Evolutionary conservation across 768 basidiomycete species (phyloP), one percentile per base, ranked within the genome.

Genomic region (Psilocybe subaeruginosa): DNA sequence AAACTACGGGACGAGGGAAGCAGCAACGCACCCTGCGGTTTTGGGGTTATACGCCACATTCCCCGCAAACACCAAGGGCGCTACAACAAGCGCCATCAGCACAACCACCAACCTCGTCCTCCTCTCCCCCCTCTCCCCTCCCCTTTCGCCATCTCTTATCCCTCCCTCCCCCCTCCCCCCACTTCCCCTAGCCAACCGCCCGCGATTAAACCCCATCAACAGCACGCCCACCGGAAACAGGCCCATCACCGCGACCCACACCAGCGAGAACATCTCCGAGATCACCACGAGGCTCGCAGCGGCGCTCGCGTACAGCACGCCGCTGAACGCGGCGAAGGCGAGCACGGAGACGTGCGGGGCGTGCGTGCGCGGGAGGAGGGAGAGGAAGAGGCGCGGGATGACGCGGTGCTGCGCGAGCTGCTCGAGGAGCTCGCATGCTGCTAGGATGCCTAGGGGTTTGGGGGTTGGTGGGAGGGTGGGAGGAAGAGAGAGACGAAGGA

Each of bases 181-280:
- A 0, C 11, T n/a, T 1, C 41, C 41, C n/a, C 41, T 76, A 2
- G 76, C 79, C 3, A 91, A 71, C 33, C 86, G 82, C 16, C 85
- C 84, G 16, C 89, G 82, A 60, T 88, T 88, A 73, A 88, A 89
- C 60, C 84, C 85, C 29, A 91, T 74, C 4, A 90, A 62, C 4
- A 90, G 68, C 3, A 86, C 74, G 2, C 87, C 83, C 14, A 87
- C 45, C 0, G 89, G 87, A 66, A 89, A 91, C 19, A 90, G 70
- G 0, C 77, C 68, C 86, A 90, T 89, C 33, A 88, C 82, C 2
- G 81, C 76, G 19, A 90, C 76, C 87, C 88, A 91, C 12, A 82
- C 83, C 4, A 90, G 78, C 3, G 87, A 84, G 75, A 90, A 90
- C 87, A 89, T 87, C 60, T 85, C 81, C 0, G 87, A 89, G 29